Conservation (phyloP, 371 early-diverging fungal species). For the Rhizopus sp. region DNA sequence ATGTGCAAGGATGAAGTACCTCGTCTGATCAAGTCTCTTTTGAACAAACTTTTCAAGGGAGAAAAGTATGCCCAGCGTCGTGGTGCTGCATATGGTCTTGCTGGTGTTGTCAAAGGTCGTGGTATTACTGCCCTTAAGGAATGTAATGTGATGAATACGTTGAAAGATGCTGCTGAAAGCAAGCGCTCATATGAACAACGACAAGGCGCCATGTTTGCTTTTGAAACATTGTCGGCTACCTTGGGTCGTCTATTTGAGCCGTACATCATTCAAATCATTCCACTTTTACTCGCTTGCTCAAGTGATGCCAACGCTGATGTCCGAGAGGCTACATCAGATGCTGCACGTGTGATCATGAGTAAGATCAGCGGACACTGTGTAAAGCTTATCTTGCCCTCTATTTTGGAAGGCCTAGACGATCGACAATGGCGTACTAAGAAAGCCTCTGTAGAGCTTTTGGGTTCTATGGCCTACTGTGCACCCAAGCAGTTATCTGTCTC, state of each 20-base stretch:
- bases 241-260: slow-evolving; percentile 96
- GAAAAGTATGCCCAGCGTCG: slow-evolving; percentile 88
- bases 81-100: slow-evolving; percentile 96
- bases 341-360: slow-evolving; percentile 94
- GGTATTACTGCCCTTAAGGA: slow-evolving; percentile 89
- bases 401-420: slow-evolving; percentile 86
- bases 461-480: slow-evolving; percentile 94
- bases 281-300: slow-evolving; percentile 84
- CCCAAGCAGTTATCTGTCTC: slow-evolving; percentile 95
- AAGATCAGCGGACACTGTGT: slow-evolving; percentile 96
- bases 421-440: slow-evolving; percentile 96
- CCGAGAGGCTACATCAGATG: slow-evolving; percentile 90
- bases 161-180: slow-evolving; percentile 86
- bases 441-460: slow-evolving; percentile 94
- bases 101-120: slow-evolving; percentile 93
- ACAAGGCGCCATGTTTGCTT: slow-evolving; percentile 94
- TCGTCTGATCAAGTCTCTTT: slow-evolving; percentile 62
- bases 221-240: slow-evolving; percentile 84
- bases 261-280: slow-evolving; percentile 92
- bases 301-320: slow-evolving; percentile 87
- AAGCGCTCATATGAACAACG: slow-evolving; percentile 72
- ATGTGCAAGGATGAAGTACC: slow-evolving; percentile 66
- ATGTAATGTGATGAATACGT: slow-evolving; percentile 74
- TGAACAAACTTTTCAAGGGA: slow-evolving; percentile 70
- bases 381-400: slow-evolving; percentile 90